phyloP scores from a whole-genome alignment of 495 filamentous ascomycete species.

The Tirmania nivea region DNA sequence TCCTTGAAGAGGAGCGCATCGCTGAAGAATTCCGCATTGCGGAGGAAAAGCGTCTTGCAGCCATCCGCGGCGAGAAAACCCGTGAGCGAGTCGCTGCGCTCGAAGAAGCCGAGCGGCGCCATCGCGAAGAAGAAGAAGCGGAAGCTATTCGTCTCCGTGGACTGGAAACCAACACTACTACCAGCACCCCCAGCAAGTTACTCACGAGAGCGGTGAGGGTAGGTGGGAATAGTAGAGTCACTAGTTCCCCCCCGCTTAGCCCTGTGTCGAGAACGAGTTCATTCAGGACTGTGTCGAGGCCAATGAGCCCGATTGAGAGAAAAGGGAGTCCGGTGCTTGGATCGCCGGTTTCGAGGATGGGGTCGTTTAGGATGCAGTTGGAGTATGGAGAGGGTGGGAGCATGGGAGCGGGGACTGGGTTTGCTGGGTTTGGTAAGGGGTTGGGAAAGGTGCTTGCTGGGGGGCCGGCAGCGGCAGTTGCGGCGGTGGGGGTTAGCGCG shows the following conservation, averaged over 20 bases:
- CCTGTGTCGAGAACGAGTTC: no score
- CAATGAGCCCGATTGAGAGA: no score
- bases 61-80: not conserved
- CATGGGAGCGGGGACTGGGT: not conserved
- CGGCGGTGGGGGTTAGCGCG: not conserved
- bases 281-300: no score
- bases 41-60: not conserved
- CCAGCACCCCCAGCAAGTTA: no score
- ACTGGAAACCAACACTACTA: no score
- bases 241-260: no score
- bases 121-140: not conserved
- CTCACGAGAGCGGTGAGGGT: no score
- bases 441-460: not conserved
- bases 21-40: not conserved
- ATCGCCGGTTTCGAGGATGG: no score
- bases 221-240: no score
- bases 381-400: not conserved
- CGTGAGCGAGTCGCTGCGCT: not conserved
- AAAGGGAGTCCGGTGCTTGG: no score
- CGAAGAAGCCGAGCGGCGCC: not conserved
- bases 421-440: not conserved
- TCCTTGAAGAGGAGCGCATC: no score
- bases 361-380: not conserved
- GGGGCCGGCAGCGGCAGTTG: not conserved
- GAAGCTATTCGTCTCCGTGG: constrained; percentile 4